phyloP scores from a whole-genome alignment of 179 eudicot species.

The Carnegiea gigantea region DNA sequence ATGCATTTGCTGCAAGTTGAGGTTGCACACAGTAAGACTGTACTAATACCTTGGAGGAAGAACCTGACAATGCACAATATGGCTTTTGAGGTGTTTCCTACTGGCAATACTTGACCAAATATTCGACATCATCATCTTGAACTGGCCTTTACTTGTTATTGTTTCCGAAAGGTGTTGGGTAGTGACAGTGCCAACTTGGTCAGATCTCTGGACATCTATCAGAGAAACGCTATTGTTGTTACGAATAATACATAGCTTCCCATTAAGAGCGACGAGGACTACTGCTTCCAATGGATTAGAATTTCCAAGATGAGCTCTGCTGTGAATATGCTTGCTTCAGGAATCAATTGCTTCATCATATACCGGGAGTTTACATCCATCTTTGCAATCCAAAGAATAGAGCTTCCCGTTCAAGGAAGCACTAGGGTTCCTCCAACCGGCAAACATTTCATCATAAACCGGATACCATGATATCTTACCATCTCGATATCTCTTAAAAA shows the following conservation, averaged over 20 bases:
- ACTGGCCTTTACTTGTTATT: conserved; percentile 70
- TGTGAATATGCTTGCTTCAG: conserved; percentile 77
- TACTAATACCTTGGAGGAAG: conserved; percentile 24
- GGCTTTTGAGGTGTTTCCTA: conserved; percentile 64
- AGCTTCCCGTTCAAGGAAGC: conserved; percentile 59
- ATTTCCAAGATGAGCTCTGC: conserved; percentile 75
- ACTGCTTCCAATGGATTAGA: conserved; percentile 84
- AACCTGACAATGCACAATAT: conserved; percentile 83
- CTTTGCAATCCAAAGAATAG: conserved; percentile 85
- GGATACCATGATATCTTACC: conserved; percentile 70
- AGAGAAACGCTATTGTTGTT: conserved; percentile 88
- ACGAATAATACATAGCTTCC: conserved; percentile 72
- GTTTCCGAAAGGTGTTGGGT: conserved; percentile 78
- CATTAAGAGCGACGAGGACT: conserved; percentile 60
- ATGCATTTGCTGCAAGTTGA: too few species aligned
- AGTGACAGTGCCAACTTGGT: conserved; percentile 26
- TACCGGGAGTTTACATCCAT: conserved; percentile 83
- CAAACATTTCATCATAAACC: conserved; percentile 74
- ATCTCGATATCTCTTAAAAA: conserved; percentile 77
- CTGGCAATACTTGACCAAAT: conserved; percentile 78
- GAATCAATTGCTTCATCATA: conserved; percentile 71
- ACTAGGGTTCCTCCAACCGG: conserved; percentile 92
- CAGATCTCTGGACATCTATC: conserved; percentile 61
- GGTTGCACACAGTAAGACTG: too few species aligned
- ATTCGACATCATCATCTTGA: conserved; percentile 61